These are phyloP conservation scores for Alternaria conjuncta DNA, from an alignment of 2,329 filamentous ascomycete species.

Conservation along the genomic window DNA sequence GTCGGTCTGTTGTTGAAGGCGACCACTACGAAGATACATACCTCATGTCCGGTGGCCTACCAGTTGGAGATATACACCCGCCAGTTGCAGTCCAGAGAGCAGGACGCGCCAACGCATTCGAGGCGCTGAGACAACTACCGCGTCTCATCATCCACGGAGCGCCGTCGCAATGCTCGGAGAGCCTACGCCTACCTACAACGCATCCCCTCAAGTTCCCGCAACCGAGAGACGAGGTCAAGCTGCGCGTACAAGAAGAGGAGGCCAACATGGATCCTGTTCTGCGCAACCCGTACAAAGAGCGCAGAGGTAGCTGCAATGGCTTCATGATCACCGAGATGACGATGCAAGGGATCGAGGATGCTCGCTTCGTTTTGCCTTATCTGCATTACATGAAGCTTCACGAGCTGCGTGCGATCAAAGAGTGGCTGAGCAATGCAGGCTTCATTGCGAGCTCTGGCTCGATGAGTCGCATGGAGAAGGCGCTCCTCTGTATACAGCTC, in stretches of 20 bases:
- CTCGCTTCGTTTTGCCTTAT: constrained; percentile 24
- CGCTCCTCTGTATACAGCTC: constrained; percentile 34
- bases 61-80: not conserved
- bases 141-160: not conserved
- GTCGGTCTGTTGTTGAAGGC: not conserved
- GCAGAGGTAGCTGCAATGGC: constrained; percentile 29
- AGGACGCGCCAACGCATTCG: not conserved
- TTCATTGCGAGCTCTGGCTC: constrained; percentile 20
- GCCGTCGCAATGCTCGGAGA: not conserved
- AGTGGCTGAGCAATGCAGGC: constrained; percentile 21
- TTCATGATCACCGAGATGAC: constrained; percentile 24
- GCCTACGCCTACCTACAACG: constrained; percentile 1
- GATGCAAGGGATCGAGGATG: constrained; percentile 24
- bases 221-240: constrained; percentile 19
- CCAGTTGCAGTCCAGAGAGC: not conserved
- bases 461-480: constrained; percentile 35
- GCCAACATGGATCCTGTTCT: constrained; percentile 6
- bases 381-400: constrained; percentile 35
- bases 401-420: constrained; percentile 29
- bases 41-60: constrained; percentile 4
- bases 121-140: not conserved
- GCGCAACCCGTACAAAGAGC: constrained; percentile 20
- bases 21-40: not conserved
- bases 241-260: constrained; percentile 24
- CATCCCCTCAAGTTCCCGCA: constrained; percentile 7